Conservation (phyloP, 164 flowering plant genomes). For the Vitis rotundifolia region DNA sequence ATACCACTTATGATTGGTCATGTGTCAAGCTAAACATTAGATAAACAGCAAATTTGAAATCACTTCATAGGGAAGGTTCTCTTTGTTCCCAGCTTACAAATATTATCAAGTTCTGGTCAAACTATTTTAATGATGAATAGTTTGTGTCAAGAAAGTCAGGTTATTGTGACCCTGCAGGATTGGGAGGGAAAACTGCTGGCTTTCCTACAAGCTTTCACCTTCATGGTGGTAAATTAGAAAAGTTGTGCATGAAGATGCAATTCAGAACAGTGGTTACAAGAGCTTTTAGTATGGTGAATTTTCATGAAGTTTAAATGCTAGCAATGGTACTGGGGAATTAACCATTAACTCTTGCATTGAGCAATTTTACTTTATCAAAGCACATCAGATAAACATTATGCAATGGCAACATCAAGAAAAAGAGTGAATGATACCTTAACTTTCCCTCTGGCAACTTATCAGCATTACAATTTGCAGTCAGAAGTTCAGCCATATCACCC, state of each 20-base stretch:
- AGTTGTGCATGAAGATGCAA: not conserved
- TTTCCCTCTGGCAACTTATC: constrained; percentile 80
- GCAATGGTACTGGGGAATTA: not conserved
- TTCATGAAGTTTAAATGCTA: too few relatives aligned
- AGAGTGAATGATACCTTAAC: constrained; percentile 52
- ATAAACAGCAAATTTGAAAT: too few relatives aligned
- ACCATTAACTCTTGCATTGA: not conserved
- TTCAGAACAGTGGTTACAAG: too few relatives aligned
- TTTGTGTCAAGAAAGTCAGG: too few relatives aligned
- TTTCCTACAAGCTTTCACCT: not conserved
- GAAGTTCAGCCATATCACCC: constrained; percentile 86
- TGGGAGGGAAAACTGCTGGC: not conserved
- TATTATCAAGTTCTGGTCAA: too few relatives aligned
- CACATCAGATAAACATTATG: not conserved
- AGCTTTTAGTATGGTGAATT: too few relatives aligned
- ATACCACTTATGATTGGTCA: too few relatives aligned
- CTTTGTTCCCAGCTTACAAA: too few relatives aligned
- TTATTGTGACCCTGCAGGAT: too few relatives aligned
- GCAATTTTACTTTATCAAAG: not conserved
- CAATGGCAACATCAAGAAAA: not conserved
- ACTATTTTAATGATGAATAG: too few relatives aligned
- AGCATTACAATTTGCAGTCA: constrained; percentile 61
- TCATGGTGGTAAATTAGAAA: not conserved
- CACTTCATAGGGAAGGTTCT: too few relatives aligned
- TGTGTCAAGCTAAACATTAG: not conserved